These are phyloP conservation scores for Botrytis porri DNA, from an alignment of 2,329 filamentous ascomycete genomes.

Conservation along the genomic window DNA sequence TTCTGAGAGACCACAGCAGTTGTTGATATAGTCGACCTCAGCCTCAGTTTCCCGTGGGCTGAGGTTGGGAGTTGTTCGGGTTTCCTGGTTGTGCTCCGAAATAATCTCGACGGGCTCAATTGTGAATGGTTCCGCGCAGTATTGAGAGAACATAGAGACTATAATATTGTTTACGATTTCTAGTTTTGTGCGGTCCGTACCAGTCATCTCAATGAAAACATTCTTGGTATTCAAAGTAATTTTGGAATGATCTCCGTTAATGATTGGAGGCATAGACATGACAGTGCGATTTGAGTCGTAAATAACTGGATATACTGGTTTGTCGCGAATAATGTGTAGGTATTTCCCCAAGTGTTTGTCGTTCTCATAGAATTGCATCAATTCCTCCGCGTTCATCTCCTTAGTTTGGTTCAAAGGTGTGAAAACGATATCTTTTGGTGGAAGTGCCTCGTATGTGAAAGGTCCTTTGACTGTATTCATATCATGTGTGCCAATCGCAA, in stretches of 20 bases:
- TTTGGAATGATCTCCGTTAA: constrained; percentile 96
- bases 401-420: constrained; percentile 85
- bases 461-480: constrained; percentile 89
- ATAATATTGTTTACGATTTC: constrained; percentile 95
- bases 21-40: constrained; percentile 90
- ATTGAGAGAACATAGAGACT: constrained; percentile 94
- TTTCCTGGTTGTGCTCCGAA: constrained; percentile 85
- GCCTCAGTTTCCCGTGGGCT: constrained; percentile 73
- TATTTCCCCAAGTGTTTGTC: constrained; percentile 89
- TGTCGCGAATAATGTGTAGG: constrained; percentile 91
- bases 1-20: constrained; percentile 79
- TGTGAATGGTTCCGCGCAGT: constrained; percentile 84
- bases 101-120: constrained; percentile 91
- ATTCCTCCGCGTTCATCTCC: constrained; percentile 79
- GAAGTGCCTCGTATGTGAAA: constrained; percentile 92
- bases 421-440: constrained; percentile 91
- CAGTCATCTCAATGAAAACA: constrained; percentile 95
- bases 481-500: constrained; percentile 97
- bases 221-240: constrained; percentile 89
- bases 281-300: constrained; percentile 84
- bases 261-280: constrained; percentile 93
- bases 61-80: constrained; percentile 77
- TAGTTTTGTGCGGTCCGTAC: constrained; percentile 91
- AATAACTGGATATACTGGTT: constrained; percentile 92
- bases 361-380: constrained; percentile 94